phyloP scores from a whole-genome alignment of 345 rosid species.

The Eucalyptus dawsonii region DNA sequence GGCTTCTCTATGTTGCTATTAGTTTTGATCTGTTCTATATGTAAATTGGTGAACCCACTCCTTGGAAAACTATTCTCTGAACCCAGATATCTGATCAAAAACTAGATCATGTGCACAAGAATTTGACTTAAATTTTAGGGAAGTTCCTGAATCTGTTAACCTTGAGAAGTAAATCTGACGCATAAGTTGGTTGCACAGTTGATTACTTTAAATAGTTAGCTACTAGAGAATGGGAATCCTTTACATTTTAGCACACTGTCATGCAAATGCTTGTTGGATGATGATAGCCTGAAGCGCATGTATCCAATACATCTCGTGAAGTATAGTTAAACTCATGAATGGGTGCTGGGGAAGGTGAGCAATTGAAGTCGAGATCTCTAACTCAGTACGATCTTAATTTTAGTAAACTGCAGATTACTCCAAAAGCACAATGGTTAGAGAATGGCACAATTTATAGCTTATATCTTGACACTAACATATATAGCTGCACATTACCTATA shows the following conservation, averaged over 20 bases:
- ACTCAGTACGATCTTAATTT: not conserved
- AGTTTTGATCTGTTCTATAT: not conserved
- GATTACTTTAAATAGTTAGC: not conserved
- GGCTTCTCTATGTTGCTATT: not conserved
- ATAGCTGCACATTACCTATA: not conserved
- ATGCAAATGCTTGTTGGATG: not conserved
- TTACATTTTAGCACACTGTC: not conserved
- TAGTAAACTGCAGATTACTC: not conserved
- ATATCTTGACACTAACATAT: not conserved
- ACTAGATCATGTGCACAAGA: not conserved
- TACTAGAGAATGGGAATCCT: not conserved
- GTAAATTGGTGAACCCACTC: not conserved
- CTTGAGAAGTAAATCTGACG: not conserved
- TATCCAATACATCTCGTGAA: not conserved
- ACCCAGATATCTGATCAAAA: not conserved
- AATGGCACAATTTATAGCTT: not conserved
- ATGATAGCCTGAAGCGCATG: not conserved
- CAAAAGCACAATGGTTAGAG: not conserved
- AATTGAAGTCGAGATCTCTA: not conserved
- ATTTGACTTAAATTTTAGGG: not conserved
- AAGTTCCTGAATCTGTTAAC: not conserved
- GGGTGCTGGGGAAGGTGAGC: not conserved
- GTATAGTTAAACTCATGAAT: not conserved
- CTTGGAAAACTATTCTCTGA: not conserved
- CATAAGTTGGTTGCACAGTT: not conserved